Evolutionary conservation across 164 flowering plant genomes (phyloP).

Genomic region (Berberis vulgaris): DNA sequence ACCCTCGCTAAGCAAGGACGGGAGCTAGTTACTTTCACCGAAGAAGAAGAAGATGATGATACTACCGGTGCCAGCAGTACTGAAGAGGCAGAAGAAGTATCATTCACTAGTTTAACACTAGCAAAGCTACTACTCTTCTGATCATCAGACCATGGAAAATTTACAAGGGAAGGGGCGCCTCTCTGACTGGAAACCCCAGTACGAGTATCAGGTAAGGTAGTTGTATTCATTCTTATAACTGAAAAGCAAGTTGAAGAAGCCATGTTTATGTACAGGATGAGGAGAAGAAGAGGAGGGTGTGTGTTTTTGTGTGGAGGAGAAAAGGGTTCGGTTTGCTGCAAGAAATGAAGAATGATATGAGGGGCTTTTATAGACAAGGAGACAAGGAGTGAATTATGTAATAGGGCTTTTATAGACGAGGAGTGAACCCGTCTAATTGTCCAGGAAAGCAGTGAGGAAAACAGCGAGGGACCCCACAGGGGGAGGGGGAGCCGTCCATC

Average conservation of each 20-base stretch:
- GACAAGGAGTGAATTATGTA: too few species aligned
- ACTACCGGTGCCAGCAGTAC: slow-evolving; percentile 4
- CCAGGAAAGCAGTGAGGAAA: too few species aligned
- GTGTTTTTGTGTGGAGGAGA: neutral
- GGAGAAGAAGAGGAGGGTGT: neutral
- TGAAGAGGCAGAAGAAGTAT: neutral
- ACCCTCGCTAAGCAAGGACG: slow-evolving; percentile 20
- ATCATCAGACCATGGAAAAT: neutral
- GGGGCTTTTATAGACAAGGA: too few species aligned
- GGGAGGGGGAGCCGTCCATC: too few species aligned
- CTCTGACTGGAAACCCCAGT: neutral
- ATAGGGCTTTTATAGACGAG: too few species aligned
- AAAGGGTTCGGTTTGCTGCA: neutral
- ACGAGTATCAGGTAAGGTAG: neutral
- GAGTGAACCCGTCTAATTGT: too few species aligned
- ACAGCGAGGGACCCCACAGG: too few species aligned
- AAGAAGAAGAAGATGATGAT: neutral
- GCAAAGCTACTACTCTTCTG: neutral
- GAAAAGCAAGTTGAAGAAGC: neutral
- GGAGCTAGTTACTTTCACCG: neutral
- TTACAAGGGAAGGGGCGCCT: neutral
- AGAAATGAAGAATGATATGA: neutral
- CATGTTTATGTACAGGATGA: neutral
- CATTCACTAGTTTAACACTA: neutral
- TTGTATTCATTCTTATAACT: neutral